These are phyloP conservation scores for Epichloe baconii DNA, from an alignment of 2,329 filamentous ascomycete species.

Conservation along the genomic window DNA sequence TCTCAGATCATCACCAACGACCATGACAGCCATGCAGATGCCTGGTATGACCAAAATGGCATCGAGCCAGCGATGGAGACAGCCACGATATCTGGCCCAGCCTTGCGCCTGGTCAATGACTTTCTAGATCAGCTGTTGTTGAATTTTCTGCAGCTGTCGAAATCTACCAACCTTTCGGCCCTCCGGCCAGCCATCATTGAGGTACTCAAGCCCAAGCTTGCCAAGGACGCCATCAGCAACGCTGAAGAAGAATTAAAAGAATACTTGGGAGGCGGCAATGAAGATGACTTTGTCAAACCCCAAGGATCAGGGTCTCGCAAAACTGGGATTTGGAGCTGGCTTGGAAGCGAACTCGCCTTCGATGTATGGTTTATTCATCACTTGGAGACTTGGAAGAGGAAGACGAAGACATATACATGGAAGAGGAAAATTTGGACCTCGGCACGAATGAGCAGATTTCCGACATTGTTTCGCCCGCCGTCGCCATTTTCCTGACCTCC, in stretches of 20 bases:
- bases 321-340: conserved; percentile 85
- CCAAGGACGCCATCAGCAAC: conserved; percentile 67
- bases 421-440: conserved; percentile 59
- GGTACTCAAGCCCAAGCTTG: conserved; percentile 78
- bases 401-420: conserved; percentile 81
- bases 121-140: conserved; percentile 92
- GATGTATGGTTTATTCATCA: conserved; percentile 97
- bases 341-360: conserved; percentile 84
- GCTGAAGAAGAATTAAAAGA: conserved; percentile 81
- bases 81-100: conserved; percentile 57
- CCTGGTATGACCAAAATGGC: conserved; percentile 56
- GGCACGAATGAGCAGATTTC: conserved; percentile 43
- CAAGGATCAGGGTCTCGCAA: conserved; percentile 32
- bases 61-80: conserved; percentile 53
- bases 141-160: conserved; percentile 70
- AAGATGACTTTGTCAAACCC: conserved; percentile 54
- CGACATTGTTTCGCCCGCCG: conserved; percentile 71
- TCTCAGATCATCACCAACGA: conserved; percentile 86
- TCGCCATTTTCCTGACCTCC: conserved; percentile 91
- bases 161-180: conserved; percentile 61
- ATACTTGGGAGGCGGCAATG: conserved; percentile 67
- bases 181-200: conserved; percentile 75
- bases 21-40: conserved; percentile 60
- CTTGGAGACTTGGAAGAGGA: conserved; percentile 96
- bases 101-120: conserved; percentile 69